A percentile compares a stretch with the other conserved stretches of the same genome.
phyloP scores from a whole-genome alignment of 495 filamentous ascomycete genomes.

The Penicillium dipodomyicola region DNA sequence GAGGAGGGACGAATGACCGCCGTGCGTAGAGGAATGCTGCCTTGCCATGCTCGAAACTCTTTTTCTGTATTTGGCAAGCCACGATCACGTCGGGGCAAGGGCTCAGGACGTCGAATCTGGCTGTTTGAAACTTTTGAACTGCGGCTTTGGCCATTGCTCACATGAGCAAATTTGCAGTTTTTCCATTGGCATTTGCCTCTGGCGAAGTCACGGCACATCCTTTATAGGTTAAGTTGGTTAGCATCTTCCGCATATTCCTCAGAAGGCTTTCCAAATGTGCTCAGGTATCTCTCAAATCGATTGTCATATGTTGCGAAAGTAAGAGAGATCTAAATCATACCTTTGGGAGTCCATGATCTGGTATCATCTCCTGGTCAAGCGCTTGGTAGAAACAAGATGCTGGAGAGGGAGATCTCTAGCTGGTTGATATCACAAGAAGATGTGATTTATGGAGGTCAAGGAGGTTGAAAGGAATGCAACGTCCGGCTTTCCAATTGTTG shows the following conservation, averaged over 20 bases:
- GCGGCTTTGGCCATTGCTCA: neutral
- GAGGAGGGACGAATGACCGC: neutral
- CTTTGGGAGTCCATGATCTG: neutral
- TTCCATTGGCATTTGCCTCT: constrained; percentile 15
- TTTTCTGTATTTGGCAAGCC: constrained; percentile 6
- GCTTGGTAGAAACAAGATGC: neutral
- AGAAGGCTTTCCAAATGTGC: neutral
- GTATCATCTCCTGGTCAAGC: neutral
- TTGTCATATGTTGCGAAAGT: neutral
- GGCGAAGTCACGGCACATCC: constrained; percentile 17
- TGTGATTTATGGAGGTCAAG: neutral
- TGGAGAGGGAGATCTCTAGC: neutral
- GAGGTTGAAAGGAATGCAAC: neutral
- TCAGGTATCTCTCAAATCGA: neutral
- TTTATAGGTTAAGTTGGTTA: neutral
- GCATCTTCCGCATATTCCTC: neutral
- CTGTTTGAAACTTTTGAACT: neutral
- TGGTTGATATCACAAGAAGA: neutral
- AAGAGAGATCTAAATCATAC: neutral
- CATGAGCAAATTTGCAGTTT: constrained; percentile 21
- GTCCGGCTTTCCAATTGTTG: neutral
- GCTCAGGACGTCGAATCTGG: neutral
- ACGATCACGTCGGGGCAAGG: neutral
- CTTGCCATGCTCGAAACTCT: constrained; percentile 16
- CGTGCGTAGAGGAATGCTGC: constrained; percentile 7